Evolutionary conservation across 805 yeast genomes (phyloP).

Genomic region (Candida sonorensis): DNA sequence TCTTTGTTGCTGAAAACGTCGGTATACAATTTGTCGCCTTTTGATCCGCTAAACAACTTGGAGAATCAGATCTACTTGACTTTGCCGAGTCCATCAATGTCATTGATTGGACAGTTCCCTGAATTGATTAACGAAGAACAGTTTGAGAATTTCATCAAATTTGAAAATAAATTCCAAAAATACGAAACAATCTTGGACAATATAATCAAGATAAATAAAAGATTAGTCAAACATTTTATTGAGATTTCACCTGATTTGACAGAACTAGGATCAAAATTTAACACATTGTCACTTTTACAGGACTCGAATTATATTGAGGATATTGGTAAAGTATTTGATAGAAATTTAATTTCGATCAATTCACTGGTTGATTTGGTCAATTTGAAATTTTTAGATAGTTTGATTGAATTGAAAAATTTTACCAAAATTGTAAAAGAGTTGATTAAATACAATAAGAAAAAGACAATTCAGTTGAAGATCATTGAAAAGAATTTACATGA

Average conservation of each 20-base stretch:
- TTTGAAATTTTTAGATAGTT: constrained; percentile 26
- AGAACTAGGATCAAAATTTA: constrained; percentile 46
- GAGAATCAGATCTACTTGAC: constrained; percentile 50
- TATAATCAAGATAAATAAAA: constrained; percentile 34
- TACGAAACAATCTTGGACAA: constrained; percentile 28
- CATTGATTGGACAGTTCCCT: constrained; percentile 19
- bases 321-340: constrained; percentile 82
- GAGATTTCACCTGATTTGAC: constrained; percentile 43
- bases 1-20: constrained; percentile 41
- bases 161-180: constrained; percentile 26
- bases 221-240: constrained; percentile 35
- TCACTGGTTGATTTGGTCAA: constrained; percentile 27
- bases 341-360: constrained; percentile 48
- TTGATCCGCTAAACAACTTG: constrained; percentile 46
- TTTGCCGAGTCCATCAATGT: constrained; percentile 49
- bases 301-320: constrained; percentile 50
- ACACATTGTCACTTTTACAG: constrained; percentile 46
- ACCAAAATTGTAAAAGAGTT: constrained; percentile 24
- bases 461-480: constrained; percentile 25
- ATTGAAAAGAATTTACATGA: constrained; percentile 22
- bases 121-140: constrained; percentile 23
- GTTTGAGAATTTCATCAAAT: constrained; percentile 20
- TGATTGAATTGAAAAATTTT: constrained; percentile 29
- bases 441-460: constrained; percentile 28
- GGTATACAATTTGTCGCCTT: constrained; percentile 54